Conservation (phyloP, 345 rosid species). For the Orychophragmus violaceus region DNA sequence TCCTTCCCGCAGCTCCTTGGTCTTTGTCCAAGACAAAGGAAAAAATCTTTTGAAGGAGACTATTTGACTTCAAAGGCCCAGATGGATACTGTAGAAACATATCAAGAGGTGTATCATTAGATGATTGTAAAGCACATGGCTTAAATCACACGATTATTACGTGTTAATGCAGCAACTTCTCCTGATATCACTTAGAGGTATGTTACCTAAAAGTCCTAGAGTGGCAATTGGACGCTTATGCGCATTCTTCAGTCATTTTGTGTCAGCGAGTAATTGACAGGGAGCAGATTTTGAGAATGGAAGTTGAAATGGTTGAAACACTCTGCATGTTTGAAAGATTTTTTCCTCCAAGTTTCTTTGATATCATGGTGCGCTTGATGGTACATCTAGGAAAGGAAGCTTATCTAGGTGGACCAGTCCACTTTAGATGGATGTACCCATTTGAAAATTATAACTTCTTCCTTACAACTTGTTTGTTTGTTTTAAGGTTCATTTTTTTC, state of each 20-base stretch:
- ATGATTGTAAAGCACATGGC: neutral
- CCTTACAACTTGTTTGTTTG: no score
- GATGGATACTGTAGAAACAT: neutral
- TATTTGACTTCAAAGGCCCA: neutral
- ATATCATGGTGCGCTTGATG: neutral
- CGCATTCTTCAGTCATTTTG: neutral
- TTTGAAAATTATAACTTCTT: no score
- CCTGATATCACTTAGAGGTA: neutral
- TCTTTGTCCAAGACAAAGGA: neutral
- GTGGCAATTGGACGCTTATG: neutral
- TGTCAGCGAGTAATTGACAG: neutral
- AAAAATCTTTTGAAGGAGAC: neutral
- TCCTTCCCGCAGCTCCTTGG: neutral
- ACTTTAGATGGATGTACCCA: neutral
- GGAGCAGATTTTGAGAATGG: neutral
- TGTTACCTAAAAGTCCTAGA: neutral
- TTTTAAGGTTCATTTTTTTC: no score
- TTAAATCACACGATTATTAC: neutral
- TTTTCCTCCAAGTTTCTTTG: neutral
- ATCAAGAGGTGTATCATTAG: neutral
- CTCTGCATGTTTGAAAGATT: neutral
- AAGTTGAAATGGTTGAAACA: neutral
- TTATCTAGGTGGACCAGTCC: neutral
- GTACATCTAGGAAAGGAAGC: neutral
- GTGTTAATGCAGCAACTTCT: neutral